These are phyloP conservation scores for Gaeumannomyces tritici DNA, from an alignment of 2,329 filamentous ascomycete species.

Conservation along the genomic window DNA sequence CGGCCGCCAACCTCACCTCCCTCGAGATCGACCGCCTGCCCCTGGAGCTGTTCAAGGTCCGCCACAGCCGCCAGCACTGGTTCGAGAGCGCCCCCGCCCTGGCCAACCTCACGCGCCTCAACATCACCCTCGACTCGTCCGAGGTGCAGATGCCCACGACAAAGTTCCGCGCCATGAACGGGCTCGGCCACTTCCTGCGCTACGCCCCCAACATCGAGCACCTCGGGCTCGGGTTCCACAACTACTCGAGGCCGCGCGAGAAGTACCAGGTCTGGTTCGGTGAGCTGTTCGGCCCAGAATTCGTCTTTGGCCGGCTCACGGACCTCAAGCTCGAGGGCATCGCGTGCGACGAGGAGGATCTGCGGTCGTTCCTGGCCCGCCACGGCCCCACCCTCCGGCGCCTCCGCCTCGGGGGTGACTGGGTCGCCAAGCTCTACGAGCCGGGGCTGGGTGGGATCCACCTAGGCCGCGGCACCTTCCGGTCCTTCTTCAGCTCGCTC, in stretches of 20 bases:
- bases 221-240: conserved; percentile 31
- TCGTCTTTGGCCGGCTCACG: conserved; percentile 26
- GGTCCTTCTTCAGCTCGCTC: conserved; percentile 30
- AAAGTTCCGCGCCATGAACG: conserved; percentile 29
- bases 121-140: conserved; percentile 30
- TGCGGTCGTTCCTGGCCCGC: conserved; percentile 29
- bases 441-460: conserved; percentile 30
- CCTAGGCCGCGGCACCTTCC: conserved; percentile 33
- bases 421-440: conserved; percentile 27
- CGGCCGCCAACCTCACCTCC: conserved; percentile 17
- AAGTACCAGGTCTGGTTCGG: conserved; percentile 31
- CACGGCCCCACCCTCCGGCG: conserved; percentile 28
- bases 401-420: conserved; percentile 34
- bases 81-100: conserved; percentile 30
- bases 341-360: conserved; percentile 30
- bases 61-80: conserved; percentile 28
- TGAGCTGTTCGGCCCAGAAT: conserved; percentile 25
- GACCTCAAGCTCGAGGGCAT: conserved; percentile 33
- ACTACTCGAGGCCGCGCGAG: conserved; percentile 25
- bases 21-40: conserved; percentile 33
- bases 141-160: conserved; percentile 24
- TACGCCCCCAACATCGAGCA: conserved; percentile 24
- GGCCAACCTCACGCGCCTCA: conserved; percentile 25
- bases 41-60: conserved; percentile 28
- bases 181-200: conserved; percentile 31